These are phyloP conservation scores for maize (Zea mays) DNA, from an alignment of 176 grass and related monocot species.

Conservation along the genomic window Zm-B73-REFERENCE-NAM-5.0 NC_050097.1:84261001-84261500, in stretches of 20 bases:
- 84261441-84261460: constrained; percentile 2
- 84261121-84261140: not conserved
- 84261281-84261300: not conserved
- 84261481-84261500: constrained; percentile 76
- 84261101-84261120: not conserved
- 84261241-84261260: not conserved
- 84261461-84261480: not conserved
- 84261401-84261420: not conserved
- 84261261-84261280: not conserved
- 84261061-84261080: not conserved
- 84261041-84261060: not conserved
- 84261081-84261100: not conserved
- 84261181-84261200: not conserved
- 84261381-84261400: not conserved
- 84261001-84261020: not conserved
- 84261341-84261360: not conserved
- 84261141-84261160: not conserved
- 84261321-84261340: not conserved
- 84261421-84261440: not conserved
- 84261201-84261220: not conserved
- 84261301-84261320: not conserved
- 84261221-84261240: not conserved
- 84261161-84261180: not conserved
- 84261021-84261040: not conserved
- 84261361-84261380: not conserved